Conservation (phyloP, 768 basidiomycete genomes). For the Hydnum rufescens region DNA sequence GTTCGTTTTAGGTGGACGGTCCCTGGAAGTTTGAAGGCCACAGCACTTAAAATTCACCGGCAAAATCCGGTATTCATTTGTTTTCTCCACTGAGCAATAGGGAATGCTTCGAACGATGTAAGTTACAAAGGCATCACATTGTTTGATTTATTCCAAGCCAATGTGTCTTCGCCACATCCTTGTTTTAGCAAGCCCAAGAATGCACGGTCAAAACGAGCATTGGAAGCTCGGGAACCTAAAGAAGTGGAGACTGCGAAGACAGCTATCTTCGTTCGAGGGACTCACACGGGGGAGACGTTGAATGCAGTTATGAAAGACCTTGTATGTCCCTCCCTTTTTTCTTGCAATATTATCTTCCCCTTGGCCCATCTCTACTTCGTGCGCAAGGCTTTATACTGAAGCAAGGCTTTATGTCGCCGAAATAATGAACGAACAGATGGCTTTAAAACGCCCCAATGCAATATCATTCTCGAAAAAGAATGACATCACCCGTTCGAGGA, state of each 20-base stretch:
- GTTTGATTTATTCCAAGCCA: neutral
- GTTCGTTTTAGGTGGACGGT: too few relatives aligned
- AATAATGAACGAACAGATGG: too few relatives aligned
- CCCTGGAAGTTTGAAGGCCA: too few relatives aligned
- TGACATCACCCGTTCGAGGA: constrained; percentile 79
- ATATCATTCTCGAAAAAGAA: constrained; percentile 95
- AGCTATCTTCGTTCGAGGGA: constrained; percentile 78
- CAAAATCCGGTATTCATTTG: too few relatives aligned
- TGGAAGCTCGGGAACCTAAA: constrained; percentile 75
- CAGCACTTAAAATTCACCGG: too few relatives aligned
- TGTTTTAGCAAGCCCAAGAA: constrained; percentile 73
- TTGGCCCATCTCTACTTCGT: neutral
- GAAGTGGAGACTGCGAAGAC: constrained; percentile 76
- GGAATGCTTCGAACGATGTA: constrained; percentile 22
- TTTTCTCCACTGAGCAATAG: too few relatives aligned
- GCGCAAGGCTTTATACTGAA: neutral
- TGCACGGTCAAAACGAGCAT: constrained; percentile 78
- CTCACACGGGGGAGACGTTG: constrained; percentile 64
- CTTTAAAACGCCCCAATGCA: constrained; percentile 76
- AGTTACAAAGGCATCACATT: constrained; percentile 3
- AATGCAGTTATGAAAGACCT: constrained; percentile 74
- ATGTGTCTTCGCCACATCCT: too few relatives aligned
- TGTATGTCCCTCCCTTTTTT: constrained; percentile 27
- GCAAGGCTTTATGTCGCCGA: neutral
- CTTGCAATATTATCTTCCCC: neutral